A percentile compares a stretch with the other conserved stretches of the same genome.
Evolutionary conservation across 106 monocot genomes (phyloP).

Genomic region (Dendrobium officinale): DNA sequence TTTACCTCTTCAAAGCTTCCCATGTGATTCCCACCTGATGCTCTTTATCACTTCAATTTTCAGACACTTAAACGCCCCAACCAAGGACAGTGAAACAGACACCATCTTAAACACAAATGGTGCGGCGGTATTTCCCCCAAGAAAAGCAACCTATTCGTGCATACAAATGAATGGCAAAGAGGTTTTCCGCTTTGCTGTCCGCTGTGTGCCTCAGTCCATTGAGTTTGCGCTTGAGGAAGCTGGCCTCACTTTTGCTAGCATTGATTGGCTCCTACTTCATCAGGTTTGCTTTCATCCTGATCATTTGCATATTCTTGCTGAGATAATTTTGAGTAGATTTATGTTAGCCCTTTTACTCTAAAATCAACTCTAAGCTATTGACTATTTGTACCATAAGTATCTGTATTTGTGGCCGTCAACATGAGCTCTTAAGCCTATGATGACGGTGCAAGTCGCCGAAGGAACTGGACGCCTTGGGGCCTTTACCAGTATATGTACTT

Average conservation of each 20-base stretch:
- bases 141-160: slow-evolving; percentile 59
- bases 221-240: slow-evolving; percentile 62
- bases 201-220: slow-evolving; percentile 68
- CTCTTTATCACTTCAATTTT: slow-evolving; percentile 4
- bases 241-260: slow-evolving; percentile 44
- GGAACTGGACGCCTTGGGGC: too few relatives aligned
- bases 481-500: too few relatives aligned
- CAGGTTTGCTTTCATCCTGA: slow-evolving; percentile 40
- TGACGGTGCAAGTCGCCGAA: too few relatives aligned
- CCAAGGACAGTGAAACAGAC: slow-evolving; percentile 20
- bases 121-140: slow-evolving; percentile 48
- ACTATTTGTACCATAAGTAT: too few relatives aligned
- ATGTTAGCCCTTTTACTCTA: background rate
- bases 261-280: slow-evolving; percentile 92
- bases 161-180: slow-evolving; percentile 98
- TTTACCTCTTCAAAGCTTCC: background rate
- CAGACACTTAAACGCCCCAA: slow-evolving; percentile 59
- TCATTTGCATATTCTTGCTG: background rate
- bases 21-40: background rate
- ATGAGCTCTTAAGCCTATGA: too few relatives aligned
- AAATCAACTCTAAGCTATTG: too few relatives aligned
- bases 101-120: slow-evolving; percentile 43
- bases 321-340: background rate
- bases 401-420: too few relatives aligned
- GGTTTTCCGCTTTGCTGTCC: slow-evolving; percentile 91